A percentile compares a stretch with the other conserved stretches of the same genome.
These are phyloP conservation scores for Sarocladiaceae sp. DNA, from an alignment of 2,329 filamentous ascomycete species.

Conservation along the genomic window DNA sequence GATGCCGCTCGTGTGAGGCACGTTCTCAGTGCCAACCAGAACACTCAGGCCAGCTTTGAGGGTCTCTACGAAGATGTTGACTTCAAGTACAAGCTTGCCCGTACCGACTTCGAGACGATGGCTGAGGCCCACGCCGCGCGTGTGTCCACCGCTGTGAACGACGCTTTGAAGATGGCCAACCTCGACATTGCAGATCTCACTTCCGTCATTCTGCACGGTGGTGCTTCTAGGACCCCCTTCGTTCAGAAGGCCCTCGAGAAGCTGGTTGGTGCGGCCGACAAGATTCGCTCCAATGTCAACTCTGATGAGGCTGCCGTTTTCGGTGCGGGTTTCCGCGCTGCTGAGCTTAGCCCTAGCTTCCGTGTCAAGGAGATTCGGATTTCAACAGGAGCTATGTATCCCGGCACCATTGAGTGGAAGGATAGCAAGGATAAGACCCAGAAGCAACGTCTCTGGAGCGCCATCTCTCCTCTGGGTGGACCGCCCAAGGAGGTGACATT, in stretches of 20 bases:
- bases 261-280: conserved; percentile 65
- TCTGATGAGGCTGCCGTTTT: conserved; percentile 95
- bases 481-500: conserved; percentile 81
- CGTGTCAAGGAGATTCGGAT: conserved; percentile 94
- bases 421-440: conserved; percentile 62
- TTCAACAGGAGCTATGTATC: conserved; percentile 71
- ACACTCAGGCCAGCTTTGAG: conserved; percentile 78
- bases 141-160: conserved; percentile 64
- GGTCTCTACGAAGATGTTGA: conserved; percentile 87
- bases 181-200: conserved; percentile 73
- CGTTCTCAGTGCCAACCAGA: conserved; percentile 87
- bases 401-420: conserved; percentile 70
- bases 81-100: conserved; percentile 84
- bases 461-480: conserved; percentile 69
- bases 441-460: conserved; percentile 78
- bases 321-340: conserved; percentile 90
- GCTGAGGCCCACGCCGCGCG: conserved; percentile 63
- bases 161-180: conserved; percentile 70
- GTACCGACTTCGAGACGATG: conserved; percentile 77
- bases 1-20: conserved; percentile 85
- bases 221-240: conserved; percentile 85
- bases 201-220: conserved; percentile 90
- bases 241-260: conserved; percentile 86
- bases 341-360: conserved; percentile 89
- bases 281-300: conserved; percentile 91